Evolutionary conservation across 176 grass and related monocot species (phyloP).

Genomic region (Guadua angustifolia): DNA sequence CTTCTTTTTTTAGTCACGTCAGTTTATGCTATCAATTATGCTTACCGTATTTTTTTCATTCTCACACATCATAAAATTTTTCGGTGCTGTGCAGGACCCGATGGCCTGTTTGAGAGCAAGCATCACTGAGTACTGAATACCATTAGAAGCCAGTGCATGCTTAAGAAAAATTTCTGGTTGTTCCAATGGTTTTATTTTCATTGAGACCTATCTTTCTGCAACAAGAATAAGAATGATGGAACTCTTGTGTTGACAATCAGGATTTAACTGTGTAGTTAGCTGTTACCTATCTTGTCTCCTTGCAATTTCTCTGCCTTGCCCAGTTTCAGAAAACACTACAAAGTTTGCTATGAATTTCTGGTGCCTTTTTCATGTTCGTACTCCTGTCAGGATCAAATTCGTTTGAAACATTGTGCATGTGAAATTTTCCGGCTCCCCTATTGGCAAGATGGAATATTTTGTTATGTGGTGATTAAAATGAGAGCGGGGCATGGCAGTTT

Average conservation of each 20-base stretch:
- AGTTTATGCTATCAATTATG: neutral
- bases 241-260: conserved; percentile 38
- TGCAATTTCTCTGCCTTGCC: neutral
- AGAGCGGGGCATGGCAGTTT: neutral
- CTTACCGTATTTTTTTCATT: neutral
- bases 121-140: conserved; percentile 54
- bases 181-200: conserved; percentile 47
- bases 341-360: neutral
- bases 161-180: conserved; percentile 38
- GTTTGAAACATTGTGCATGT: neutral
- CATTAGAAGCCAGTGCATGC: conserved; percentile 22
- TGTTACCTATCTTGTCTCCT: neutral
- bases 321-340: neutral
- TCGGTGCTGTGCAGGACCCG: conserved; percentile 33
- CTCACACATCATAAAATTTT: conserved; percentile 25
- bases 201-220: conserved; percentile 43
- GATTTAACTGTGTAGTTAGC: conserved; percentile 42
- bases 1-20: neutral
- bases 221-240: conserved; percentile 56
- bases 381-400: neutral
- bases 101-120: conserved; percentile 82
- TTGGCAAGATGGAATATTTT: neutral
- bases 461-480: neutral
- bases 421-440: neutral
- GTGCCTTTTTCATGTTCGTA: neutral